Conservation (phyloP, 345 rosid genomes). For the Cardamine resedifolia region DNA sequence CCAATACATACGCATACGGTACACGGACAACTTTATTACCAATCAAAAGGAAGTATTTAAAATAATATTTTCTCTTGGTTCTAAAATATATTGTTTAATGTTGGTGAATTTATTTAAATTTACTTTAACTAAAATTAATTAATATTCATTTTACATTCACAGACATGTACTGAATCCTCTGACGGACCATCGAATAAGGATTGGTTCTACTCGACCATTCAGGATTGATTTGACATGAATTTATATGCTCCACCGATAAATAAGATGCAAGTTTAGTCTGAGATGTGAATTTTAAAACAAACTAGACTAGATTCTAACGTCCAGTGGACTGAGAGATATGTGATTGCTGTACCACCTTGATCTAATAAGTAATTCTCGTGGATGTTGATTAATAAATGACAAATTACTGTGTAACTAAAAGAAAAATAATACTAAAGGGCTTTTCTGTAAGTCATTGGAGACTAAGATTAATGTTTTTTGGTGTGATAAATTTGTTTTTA, state of each 20-base stretch:
- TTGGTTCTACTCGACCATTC: not conserved
- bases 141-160: not conserved
- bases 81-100: not conserved
- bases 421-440: not conserved
- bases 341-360: not conserved
- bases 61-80: not conserved
- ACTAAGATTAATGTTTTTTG: no score
- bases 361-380: not conserved
- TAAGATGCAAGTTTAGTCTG: not conserved
- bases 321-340: not conserved
- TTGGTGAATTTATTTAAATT: not conserved
- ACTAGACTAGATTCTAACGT: not conserved
- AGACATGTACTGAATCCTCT: not conserved
- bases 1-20: not conserved
- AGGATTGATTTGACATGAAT: not conserved
- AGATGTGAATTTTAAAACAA: not conserved
- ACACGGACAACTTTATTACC: not conserved
- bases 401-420: not conserved
- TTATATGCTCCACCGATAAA: not conserved
- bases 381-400: not conserved
- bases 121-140: not conserved
- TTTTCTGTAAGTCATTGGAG: not conserved
- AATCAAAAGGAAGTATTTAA: not conserved
- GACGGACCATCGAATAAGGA: not conserved
- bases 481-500: no score